phyloP scores from a whole-genome alignment of 2,329 filamentous ascomycete genomes.

The Didymella arachidicola region DNA sequence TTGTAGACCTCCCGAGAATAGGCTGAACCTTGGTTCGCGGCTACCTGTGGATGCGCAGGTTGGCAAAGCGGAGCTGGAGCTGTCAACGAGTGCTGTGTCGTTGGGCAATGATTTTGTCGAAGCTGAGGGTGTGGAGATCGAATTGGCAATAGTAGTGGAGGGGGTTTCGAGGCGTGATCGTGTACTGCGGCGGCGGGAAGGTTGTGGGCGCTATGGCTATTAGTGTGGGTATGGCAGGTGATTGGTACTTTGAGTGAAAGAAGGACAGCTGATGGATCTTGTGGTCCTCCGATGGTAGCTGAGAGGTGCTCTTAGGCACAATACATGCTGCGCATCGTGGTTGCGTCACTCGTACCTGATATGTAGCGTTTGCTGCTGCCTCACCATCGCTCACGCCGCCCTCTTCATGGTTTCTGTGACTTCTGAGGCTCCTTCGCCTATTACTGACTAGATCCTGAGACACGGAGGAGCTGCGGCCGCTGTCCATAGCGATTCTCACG shows the following conservation, averaged over 20 bases:
- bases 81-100: neutral
- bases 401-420: conserved; percentile 15
- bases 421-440: conserved; percentile 9
- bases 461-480: neutral
- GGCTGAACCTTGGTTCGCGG: neutral
- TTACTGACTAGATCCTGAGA: neutral
- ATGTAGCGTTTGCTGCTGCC: conserved; percentile 18
- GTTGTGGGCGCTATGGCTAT: conserved; percentile 17
- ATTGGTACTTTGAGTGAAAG: neutral
- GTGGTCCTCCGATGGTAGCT: too few relatives aligned
- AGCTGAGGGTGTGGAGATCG: neutral
- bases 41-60: neutral
- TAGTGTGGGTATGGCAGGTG: conserved; percentile 2
- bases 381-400: conserved; percentile 14
- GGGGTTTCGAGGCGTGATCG: conserved; percentile 5
- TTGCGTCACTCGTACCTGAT: conserved; percentile 17
- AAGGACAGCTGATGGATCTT: neutral
- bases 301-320: neutral
- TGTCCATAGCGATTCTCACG: neutral
- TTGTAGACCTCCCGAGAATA: conserved; percentile 1
- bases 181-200: conserved; percentile 13
- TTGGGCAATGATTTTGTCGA: too few relatives aligned
- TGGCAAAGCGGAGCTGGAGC: neutral
- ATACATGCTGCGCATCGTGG: neutral
- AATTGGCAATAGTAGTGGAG: conserved; percentile 6